A percentile compares a stretch with the other conserved stretches of the same genome.
These are phyloP conservation scores for Cymbopogon citratus DNA, from an alignment of 176 grass and related monocot species.

Conservation along the genomic window DNA sequence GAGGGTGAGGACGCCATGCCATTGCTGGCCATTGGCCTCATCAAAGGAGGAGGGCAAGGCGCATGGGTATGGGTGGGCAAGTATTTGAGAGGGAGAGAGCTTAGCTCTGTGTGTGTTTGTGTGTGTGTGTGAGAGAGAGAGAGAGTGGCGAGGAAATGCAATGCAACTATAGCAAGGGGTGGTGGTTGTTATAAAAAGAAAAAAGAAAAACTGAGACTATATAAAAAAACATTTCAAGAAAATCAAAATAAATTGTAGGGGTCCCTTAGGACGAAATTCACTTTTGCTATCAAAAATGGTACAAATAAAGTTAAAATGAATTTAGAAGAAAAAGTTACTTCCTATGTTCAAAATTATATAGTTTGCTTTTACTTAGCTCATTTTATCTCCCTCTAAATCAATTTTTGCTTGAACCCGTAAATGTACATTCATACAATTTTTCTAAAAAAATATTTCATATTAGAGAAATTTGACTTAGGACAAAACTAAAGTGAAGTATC, in stretches of 20 bases:
- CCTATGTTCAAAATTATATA: background rate
- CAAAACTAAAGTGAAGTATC: background rate
- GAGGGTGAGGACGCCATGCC: slow-evolving; percentile 69
- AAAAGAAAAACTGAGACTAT: background rate
- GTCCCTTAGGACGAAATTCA: too few relatives aligned
- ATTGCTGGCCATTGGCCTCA: slow-evolving; percentile 82
- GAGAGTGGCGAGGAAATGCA: slow-evolving; percentile 24
- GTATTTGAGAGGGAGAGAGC: slow-evolving; percentile 33
- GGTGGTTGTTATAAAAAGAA: slow-evolving; percentile 19
- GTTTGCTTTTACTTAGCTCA: background rate
- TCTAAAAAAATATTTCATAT: background rate
- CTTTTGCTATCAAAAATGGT: background rate
- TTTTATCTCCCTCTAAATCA: background rate
- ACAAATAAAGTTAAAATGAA: too few relatives aligned
- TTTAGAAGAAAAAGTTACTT: background rate
- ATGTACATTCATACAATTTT: background rate
- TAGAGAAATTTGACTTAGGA: background rate
- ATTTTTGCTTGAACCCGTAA: background rate
- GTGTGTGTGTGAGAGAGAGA: background rate
- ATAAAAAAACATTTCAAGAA: background rate
- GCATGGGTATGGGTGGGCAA: slow-evolving; percentile 6
- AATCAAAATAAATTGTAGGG: background rate
- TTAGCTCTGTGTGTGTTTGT: too few relatives aligned
- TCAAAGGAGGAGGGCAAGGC: slow-evolving; percentile 23
- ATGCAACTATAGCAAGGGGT: slow-evolving; percentile 34